phyloP scores from a whole-genome alignment of 2,329 filamentous ascomycete species.

The Botrytis sinoallii region DNA sequence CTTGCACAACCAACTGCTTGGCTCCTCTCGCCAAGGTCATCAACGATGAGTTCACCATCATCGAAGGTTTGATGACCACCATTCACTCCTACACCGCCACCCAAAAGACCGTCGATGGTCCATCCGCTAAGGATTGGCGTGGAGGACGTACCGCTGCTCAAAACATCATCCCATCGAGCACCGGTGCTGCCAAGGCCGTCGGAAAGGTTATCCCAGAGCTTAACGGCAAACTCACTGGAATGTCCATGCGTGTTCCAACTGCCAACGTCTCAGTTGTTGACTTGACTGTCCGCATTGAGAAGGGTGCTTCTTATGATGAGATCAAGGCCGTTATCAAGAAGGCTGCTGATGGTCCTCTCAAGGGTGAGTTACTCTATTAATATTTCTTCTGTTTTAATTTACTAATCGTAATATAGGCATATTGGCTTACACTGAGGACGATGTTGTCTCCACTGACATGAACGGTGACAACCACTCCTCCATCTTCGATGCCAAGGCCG shows the following conservation, averaged over 20 bases:
- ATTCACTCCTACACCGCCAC: conserved; percentile 99
- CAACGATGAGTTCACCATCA: conserved; percentile 95
- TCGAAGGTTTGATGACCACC: conserved; percentile 99
- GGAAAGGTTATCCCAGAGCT: conserved; percentile 98
- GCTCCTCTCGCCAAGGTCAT: conserved; percentile 99
- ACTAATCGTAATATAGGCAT: conserved; percentile 56
- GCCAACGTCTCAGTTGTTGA: conserved; percentile 99
- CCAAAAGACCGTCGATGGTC: conserved; percentile 98
- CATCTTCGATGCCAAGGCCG: conserved; percentile 99
- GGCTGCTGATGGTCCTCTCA: conserved; percentile 77
- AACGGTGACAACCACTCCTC: conserved; percentile 91
- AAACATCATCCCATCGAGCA: conserved; percentile 99
- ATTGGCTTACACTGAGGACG: conserved; percentile 94
- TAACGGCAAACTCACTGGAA: conserved; percentile 99
- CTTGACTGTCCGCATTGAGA: conserved; percentile 90
- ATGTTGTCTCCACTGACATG: conserved; percentile 89
- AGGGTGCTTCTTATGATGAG: conserved; percentile 80
- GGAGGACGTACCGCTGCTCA: conserved; percentile 97
- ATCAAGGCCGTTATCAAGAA: conserved; percentile 93
- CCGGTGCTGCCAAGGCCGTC: conserved; percentile 99
- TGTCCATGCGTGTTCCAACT: conserved; percentile 99
- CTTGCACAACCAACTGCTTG: conserved; percentile 99
- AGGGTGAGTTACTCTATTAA: conserved; percentile 60
- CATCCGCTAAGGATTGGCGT: conserved; percentile 98
- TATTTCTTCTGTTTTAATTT: background rate